Percentiles rank a stretch among this genome's conserved stretches.
Evolutionary conservation across 75 land plant genomes (phyloP).

Genomic region (Cunninghamia lanceolata): DNA sequence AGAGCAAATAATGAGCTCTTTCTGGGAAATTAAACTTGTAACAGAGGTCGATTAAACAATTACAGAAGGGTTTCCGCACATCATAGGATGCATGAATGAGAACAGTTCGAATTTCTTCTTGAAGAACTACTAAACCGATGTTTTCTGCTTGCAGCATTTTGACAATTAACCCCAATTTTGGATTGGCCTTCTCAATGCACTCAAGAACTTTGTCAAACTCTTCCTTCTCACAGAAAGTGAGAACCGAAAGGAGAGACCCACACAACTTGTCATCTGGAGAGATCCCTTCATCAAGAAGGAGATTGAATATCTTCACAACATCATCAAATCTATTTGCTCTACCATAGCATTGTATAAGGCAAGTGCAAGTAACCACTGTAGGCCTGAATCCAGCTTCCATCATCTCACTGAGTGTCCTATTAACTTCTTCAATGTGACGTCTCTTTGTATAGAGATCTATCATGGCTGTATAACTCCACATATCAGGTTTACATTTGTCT

Average conservation of each 20-base stretch:
- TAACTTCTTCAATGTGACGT: constrained; percentile 60
- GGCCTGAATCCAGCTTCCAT: constrained; percentile 36
- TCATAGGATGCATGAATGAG: constrained; percentile 46
- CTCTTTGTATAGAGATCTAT: constrained; percentile 68
- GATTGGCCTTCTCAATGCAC: constrained; percentile 52
- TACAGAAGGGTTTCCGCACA: constrained; percentile 74
- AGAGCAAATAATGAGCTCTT: constrained; percentile 54
- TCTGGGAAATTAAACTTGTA: constrained; percentile 41
- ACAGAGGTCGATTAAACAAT: constrained; percentile 81
- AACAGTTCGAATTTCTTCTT: constrained; percentile 40
- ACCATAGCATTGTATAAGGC: constrained; percentile 73
- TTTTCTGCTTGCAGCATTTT: constrained; percentile 36
- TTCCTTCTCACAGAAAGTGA: constrained; percentile 41
- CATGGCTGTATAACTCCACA: constrained; percentile 76
- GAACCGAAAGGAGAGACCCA: constrained; percentile 60
- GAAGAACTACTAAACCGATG: constrained; percentile 21
- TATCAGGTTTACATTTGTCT: constrained; percentile 51
- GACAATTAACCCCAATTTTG: constrained; percentile 44
- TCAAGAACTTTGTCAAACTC: constrained; percentile 40
- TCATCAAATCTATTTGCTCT: constrained; percentile 53
- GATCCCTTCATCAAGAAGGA: constrained; percentile 28
- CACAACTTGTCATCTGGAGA: constrained; percentile 65
- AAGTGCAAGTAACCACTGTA: constrained; percentile 66
- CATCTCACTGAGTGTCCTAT: constrained; percentile 59
- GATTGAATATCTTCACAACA: constrained; percentile 44